phyloP scores from a whole-genome alignment of 1,284 basidiomycete species.

The Agroathelia rolfsii region DNA sequence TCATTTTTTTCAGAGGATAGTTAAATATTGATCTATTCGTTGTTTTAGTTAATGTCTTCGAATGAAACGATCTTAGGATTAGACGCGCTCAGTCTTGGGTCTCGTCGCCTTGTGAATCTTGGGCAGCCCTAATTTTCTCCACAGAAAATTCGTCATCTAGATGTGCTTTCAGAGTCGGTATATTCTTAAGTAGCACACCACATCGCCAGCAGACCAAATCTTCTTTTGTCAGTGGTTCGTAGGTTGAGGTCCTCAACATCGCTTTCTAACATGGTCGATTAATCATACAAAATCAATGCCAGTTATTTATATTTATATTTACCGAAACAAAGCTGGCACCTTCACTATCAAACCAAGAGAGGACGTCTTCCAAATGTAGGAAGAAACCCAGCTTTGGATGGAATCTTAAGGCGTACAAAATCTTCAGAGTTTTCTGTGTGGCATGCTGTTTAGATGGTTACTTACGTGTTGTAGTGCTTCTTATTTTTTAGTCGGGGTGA shows the following conservation, averaged over 20 bases:
- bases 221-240: constrained; percentile 60
- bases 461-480: constrained; percentile 91
- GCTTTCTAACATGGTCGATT: constrained; percentile 4
- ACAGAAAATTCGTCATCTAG: constrained; percentile 60
- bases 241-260: constrained; percentile 19
- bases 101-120: constrained; percentile 9
- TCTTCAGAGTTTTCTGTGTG: too few species aligned
- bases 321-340: constrained; percentile 44
- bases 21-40: too few species aligned
- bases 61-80: too few species aligned
- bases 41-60: too few species aligned
- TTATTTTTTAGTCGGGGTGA: constrained; percentile 76
- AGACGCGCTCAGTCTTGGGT: constrained; percentile 6
- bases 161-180: constrained; percentile 71
- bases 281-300: background rate
- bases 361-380: constrained; percentile 65
- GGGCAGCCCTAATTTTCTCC: too few species aligned
- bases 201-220: constrained; percentile 66
- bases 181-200: constrained; percentile 49
- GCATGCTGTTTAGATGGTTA: too few species aligned
- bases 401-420: too few species aligned
- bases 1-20: too few species aligned
- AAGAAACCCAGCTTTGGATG: constrained; percentile 85
- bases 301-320: constrained; percentile 15
- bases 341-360: constrained; percentile 63